Evolutionary conservation across 768 basidiomycete species (phyloP), one percentile per base, ranked within the genome.

Genomic region (Lactarius deliciosus): DNA sequence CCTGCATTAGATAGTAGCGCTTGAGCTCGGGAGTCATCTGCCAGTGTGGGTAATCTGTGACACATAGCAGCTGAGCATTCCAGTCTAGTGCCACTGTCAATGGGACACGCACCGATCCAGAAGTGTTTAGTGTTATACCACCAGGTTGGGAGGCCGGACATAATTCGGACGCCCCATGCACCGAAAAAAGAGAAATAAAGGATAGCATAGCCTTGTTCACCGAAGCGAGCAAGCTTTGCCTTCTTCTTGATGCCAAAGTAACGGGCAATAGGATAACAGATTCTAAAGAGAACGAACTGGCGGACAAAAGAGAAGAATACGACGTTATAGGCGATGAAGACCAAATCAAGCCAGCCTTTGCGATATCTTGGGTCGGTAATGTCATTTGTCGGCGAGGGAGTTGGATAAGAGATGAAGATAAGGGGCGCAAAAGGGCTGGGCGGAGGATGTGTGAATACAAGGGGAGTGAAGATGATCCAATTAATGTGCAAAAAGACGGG

Each of bases 1-100:
- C 84, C 74, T 99, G 96, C 79, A 95, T 85, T 64, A 99, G 87
- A 75, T 98, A 98, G 79, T 97, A 98, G 55, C 83, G 77, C 78
- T 99, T 99, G 71, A 98, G 79, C 68, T 87, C 83, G 0, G 87
- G 86, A 30, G 83, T 84, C 90, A 99, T 92, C 56, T 90, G 83
- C 89, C 91, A 92, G 73, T 92, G 86, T 20, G 96, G 96, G 73
- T 96, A 97, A 64, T 85, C 92, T 94, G 45, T 41, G 6, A 60
- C 3, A 22, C 2, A 20, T 20, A 10, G 22, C 50, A 22, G 10
- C 11, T 56, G 30, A 41, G 45, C 53, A 25, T 9, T 60, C 9
- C 30, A 20, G 45, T 45, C 22, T 7, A 36, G 15, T 15, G n/a
- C 9, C 15, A 38, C 6, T 20, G 40, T 30, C 22, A 41, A 25